phyloP scores from a whole-genome alignment of 768 basidiomycete genomes.

The Boletus vinaceobasis region DNA sequence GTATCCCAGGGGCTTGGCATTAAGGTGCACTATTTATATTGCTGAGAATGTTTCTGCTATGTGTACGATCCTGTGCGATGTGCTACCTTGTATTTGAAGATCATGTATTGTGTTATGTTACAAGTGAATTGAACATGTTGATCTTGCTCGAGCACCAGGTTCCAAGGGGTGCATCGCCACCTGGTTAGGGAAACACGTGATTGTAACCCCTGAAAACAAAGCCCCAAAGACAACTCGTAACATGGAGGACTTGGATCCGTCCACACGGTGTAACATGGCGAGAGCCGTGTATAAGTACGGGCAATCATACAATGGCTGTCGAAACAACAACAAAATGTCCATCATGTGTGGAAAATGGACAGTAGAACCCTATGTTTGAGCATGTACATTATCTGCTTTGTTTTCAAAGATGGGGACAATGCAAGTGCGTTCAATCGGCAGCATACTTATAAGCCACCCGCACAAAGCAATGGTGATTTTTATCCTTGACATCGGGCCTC shows the following conservation, averaged over 20 bases:
- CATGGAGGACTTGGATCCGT: too few relatives aligned
- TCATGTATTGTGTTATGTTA: not conserved
- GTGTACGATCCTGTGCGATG: conserved; percentile 13
- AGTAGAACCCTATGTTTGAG: not conserved
- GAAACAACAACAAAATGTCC: not conserved
- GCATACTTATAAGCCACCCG: not conserved
- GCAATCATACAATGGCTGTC: not conserved
- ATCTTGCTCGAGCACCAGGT: too few relatives aligned
- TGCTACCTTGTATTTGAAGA: not conserved
- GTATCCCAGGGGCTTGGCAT: conserved; percentile 48
- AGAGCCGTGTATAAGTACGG: not conserved
- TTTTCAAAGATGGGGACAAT: conserved; percentile 7
- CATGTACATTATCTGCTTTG: conserved; percentile 4
- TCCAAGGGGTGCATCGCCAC: not conserved
- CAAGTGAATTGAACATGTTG: not conserved
- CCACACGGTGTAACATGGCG: not conserved
- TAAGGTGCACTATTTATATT: conserved; percentile 16
- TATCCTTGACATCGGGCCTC: conserved; percentile 11
- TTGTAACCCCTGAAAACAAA: not conserved
- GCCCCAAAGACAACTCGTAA: not conserved
- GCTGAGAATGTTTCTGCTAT: not conserved
- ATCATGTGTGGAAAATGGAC: not conserved
- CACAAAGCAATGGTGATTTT: conserved; percentile 10
- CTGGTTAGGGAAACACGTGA: too few relatives aligned
- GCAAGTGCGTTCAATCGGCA: not conserved